Percentiles rank a stretch among this genome's conserved stretches.
phyloP scores from a whole-genome alignment of 2,329 filamentous ascomycete species.

The Amphichorda felina region DNA sequence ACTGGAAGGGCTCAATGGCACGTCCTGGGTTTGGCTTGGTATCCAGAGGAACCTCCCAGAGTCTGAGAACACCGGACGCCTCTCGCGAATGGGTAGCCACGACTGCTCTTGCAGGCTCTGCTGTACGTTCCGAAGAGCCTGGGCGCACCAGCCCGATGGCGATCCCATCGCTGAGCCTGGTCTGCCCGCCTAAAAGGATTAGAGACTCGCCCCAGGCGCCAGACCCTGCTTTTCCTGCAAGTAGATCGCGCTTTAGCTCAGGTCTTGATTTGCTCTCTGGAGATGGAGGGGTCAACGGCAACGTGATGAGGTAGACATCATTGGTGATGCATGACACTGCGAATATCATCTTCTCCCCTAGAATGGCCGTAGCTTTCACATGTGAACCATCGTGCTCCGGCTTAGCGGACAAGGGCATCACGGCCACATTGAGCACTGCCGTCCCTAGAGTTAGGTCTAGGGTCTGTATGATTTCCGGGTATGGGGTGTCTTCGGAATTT shows the following conservation, averaged over 20 bases:
- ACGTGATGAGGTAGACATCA: constrained; percentile 43
- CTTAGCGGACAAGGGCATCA: constrained; percentile 26
- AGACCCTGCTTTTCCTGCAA: constrained; percentile 42
- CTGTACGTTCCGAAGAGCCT: constrained; percentile 24
- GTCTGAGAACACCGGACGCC: constrained; percentile 42
- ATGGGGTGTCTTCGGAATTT: constrained; percentile 32
- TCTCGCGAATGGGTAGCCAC: constrained; percentile 49
- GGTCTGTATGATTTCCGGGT: constrained; percentile 45
- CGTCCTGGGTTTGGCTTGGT: constrained; percentile 15
- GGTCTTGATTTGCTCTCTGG: constrained; percentile 43
- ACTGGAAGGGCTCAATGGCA: constrained; percentile 42
- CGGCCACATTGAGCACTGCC: constrained; percentile 41
- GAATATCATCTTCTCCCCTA: constrained; percentile 49
- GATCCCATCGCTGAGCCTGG: constrained; percentile 39
- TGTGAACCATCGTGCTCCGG: too few relatives aligned
- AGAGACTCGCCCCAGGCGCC: constrained; percentile 54
- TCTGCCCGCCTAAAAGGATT: constrained; percentile 39
- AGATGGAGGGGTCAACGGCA: constrained; percentile 51
- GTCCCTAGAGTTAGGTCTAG: constrained; percentile 49
- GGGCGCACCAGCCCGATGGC: constrained; percentile 40
- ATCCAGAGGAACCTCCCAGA: constrained; percentile 46
- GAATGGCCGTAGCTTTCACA: constrained; percentile 11
- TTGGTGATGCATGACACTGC: constrained; percentile 46
- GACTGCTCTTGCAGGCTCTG: constrained; percentile 29
- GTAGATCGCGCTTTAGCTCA: constrained; percentile 36